phyloP scores from a whole-genome alignment of 495 filamentous ascomycete species.

The Daldinia grandis region DNA sequence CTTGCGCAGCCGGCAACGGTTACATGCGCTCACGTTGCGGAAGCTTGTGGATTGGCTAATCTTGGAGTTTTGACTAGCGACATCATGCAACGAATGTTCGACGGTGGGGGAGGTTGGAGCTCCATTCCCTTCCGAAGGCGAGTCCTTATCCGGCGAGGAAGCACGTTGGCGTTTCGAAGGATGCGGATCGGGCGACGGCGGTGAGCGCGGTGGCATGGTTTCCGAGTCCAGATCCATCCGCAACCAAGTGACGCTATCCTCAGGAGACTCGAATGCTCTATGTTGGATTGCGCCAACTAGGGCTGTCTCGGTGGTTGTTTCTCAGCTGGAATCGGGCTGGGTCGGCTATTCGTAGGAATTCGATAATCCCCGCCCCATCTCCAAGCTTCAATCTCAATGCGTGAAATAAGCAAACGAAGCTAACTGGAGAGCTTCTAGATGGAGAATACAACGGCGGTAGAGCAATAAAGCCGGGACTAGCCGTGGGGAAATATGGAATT shows the following conservation, averaged over 20 bases:
- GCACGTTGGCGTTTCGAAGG: conserved; percentile 61
- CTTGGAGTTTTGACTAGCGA: conserved; percentile 44
- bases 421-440: background rate
- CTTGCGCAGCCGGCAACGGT: conserved; percentile 89
- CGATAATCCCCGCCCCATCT: conserved; percentile 38
- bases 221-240: conserved; percentile 41
- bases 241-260: conserved; percentile 21
- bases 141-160: conserved; percentile 59
- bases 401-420: conserved; percentile 26
- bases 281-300: conserved; percentile 20
- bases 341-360: conserved; percentile 31
- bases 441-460: background rate
- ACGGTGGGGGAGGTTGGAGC: conserved; percentile 44
- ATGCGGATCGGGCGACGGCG: conserved; percentile 55
- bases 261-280: conserved; percentile 16
- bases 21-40: conserved; percentile 94
- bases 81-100: conserved; percentile 50
- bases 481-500: conserved; percentile 1
- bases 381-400: conserved; percentile 22
- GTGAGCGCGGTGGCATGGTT: conserved; percentile 52
- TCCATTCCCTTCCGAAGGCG: conserved; percentile 48
- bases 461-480: background rate
- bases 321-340: conserved; percentile 24
- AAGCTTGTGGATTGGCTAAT: conserved; percentile 68
- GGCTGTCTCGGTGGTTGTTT: conserved; percentile 9